Evolutionary conservation across 495 filamentous ascomycete genomes (phyloP), one percentile per base, ranked within the genome.

Genomic region (Neurospora terricola): DNA sequence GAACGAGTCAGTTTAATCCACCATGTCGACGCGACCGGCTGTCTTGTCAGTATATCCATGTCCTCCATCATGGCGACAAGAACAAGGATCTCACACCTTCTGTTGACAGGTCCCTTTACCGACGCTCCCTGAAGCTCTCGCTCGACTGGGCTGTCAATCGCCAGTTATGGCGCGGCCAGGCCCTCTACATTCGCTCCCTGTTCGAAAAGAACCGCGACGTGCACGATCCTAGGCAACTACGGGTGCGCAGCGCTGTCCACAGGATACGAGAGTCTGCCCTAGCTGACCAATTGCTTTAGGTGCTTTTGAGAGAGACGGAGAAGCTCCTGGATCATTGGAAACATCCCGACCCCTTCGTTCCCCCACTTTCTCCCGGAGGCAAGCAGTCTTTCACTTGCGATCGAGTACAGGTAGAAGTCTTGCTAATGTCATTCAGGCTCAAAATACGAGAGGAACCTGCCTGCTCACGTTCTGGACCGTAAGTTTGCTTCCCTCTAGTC

Each of bases 141-240:
- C 92, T 98, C 75, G 93, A 96, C 85, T 99, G 96, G 96, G 86
- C 92, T 72, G 92, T 98, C 73, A 92, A 97, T 76, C 89, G 96
- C 72, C 87, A 91, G 75, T 82, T 97, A 75, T 99, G 96, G 94
- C 90, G 96, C 74, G 92, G 94, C 71, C 95, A 98, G 81, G 96
- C 96, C 21, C 84, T 98, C 74, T 98, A 99, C 80, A 96, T 99
- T 75, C 91, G 96, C 76, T 93, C 92, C 21, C 86, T 98, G 12
- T 99, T 99, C 79, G 96, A 99, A 77, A 93, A 93, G 59, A 98
- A 99, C 83, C 92, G 89, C 79, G 83, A 94, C 78, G 86, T 98
- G 74, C 89, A 86, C 69, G 94, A 99, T 79, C 93, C 92, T 73
- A 89, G 94, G 77, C 92, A 94, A 82, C 92, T 94, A 81, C 89